Percentiles rank a stretch among this genome's conserved stretches.
These are phyloP conservation scores for Linnemannia exigua DNA, from an alignment of 192 early-diverging fungal species.

Conservation along the genomic window DNA sequence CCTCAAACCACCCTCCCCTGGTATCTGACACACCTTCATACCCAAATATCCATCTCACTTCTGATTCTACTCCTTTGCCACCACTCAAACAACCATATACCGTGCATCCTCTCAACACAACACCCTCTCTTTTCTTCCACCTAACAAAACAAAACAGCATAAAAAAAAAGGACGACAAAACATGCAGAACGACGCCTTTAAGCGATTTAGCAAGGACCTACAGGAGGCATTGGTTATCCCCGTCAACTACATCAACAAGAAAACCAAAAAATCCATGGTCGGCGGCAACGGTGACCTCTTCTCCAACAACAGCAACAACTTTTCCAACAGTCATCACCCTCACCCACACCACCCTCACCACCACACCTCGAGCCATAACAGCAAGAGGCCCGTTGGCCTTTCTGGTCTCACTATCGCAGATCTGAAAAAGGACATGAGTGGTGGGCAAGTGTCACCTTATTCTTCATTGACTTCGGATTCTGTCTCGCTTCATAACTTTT, in stretches of 20 bases:
- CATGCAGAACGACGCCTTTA: conserved; percentile 51
- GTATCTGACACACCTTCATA: too few relatives aligned
- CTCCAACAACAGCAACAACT: background rate
- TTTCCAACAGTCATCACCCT: background rate
- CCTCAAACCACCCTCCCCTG: background rate
- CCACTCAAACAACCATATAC: background rate
- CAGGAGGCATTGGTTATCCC: conserved; percentile 44
- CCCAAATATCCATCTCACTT: too few relatives aligned
- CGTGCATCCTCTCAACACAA: background rate
- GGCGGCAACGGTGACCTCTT: background rate
- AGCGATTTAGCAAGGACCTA: conserved; percentile 37
- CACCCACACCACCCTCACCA: conserved; percentile 5
- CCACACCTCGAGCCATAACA: background rate
- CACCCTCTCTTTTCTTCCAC: background rate
- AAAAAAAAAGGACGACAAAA: background rate
- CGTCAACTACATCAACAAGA: conserved; percentile 49
- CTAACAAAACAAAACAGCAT: background rate
- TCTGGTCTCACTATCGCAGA: background rate
- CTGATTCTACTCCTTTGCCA: background rate
- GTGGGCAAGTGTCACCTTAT: background rate
- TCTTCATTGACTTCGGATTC: conserved; percentile 22
- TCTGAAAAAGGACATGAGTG: background rate
- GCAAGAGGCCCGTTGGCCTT: background rate
- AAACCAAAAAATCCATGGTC: conserved; percentile 16
- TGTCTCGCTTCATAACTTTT: conserved; percentile 48